These are phyloP conservation scores for Vigna mungo DNA, from an alignment of 306 rosid species.

Conservation along the genomic window DNA sequence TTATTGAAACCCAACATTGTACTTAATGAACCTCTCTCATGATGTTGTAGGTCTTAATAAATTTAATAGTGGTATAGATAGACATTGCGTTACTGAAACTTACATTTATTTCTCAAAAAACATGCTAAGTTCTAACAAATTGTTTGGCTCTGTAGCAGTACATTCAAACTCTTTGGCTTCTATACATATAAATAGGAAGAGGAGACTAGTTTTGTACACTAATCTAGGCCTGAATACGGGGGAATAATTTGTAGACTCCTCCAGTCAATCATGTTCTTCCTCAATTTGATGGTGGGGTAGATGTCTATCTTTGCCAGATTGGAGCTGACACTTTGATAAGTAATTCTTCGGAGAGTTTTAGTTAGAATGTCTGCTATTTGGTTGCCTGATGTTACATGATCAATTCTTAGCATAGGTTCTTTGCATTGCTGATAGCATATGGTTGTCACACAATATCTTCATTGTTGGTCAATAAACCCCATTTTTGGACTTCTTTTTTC, in stretches of 20 bases:
- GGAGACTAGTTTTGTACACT: too few species aligned
- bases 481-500: too few species aligned
- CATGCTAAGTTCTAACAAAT: background rate
- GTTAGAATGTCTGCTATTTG: background rate
- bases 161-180: constrained; percentile 29
- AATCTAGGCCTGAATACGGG: too few species aligned
- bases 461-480: too few species aligned
- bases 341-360: background rate
- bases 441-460: too few species aligned
- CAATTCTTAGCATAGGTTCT: too few species aligned
- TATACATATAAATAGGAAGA: background rate
- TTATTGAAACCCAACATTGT: background rate
- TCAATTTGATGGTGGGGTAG: too few species aligned
- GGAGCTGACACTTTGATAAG: background rate
- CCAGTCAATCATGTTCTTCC: too few species aligned
- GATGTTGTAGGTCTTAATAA: background rate
- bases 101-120: constrained; percentile 10
- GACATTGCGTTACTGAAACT: background rate
- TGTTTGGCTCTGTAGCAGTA: background rate
- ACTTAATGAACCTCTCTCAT: background rate
- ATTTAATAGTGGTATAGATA: background rate
- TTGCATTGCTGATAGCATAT: too few species aligned
- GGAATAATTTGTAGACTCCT: too few species aligned
- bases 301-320: background rate
- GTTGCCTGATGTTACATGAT: too few species aligned